phyloP scores from a whole-genome alignment of 2,329 filamentous ascomycete species.

The Lomentospora prolificans region DNA sequence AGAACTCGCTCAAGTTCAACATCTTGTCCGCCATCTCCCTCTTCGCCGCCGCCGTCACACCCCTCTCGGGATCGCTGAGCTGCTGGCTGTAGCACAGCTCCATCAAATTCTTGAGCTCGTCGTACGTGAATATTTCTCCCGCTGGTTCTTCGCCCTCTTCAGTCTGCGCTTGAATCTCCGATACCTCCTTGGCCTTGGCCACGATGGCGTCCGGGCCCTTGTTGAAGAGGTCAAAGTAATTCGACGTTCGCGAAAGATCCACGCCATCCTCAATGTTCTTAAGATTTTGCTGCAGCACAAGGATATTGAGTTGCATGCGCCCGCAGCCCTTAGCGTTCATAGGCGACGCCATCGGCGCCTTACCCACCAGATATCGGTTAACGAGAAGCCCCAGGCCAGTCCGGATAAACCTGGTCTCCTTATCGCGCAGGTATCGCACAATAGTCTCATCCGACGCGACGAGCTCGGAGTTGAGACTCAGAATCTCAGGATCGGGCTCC shows the following conservation, averaged over 20 bases:
- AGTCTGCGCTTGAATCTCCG: constrained; percentile 23
- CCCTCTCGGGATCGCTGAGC: constrained; percentile 55
- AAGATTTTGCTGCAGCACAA: constrained; percentile 92
- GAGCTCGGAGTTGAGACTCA: constrained; percentile 75
- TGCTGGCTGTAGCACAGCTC: constrained; percentile 61
- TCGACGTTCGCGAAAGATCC: constrained; percentile 50
- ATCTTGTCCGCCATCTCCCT: constrained; percentile 62
- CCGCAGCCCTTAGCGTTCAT: constrained; percentile 79
- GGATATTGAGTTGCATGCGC: constrained; percentile 82
- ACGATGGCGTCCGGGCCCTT: constrained; percentile 57
- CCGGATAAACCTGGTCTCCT: constrained; percentile 67
- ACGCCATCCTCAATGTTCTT: constrained; percentile 78
- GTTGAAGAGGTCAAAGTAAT: constrained; percentile 62
- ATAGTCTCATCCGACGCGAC: constrained; percentile 82
- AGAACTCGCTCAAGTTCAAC: constrained; percentile 59
- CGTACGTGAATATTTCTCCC: constrained; percentile 42
- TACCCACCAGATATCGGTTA: constrained; percentile 67
- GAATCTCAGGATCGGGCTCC: constrained; percentile 68
- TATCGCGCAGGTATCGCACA: constrained; percentile 57
- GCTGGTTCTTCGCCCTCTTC: constrained; percentile 13
- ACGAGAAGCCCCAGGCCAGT: constrained; percentile 68
- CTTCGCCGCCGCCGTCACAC: constrained; percentile 56
- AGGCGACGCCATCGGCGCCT: constrained; percentile 59
- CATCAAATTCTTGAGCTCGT: constrained; percentile 55
- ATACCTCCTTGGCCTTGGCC: constrained; percentile 43